A percentile compares a stretch with the other conserved stretches of the same genome.
Evolutionary conservation across 164 flowering plant species (phyloP).

Genomic region (Saururus chinensis): DNA sequence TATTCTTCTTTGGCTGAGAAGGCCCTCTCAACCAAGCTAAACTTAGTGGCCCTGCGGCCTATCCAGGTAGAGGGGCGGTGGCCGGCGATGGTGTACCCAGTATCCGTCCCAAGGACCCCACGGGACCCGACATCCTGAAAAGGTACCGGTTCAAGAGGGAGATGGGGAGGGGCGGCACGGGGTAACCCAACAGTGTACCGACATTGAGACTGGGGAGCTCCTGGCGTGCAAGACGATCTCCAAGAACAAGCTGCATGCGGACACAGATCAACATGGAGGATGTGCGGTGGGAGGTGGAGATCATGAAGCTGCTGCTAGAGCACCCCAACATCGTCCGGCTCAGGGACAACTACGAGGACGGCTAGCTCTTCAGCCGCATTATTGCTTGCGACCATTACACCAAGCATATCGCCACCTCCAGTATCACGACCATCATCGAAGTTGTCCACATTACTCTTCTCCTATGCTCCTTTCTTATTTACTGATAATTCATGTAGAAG

Average conservation of each 20-base stretch:
- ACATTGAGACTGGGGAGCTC: conserved; percentile 28
- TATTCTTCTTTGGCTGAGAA: background rate
- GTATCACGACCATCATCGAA: conserved; percentile 47
- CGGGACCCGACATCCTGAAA: conserved; percentile 18
- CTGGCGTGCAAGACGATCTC: conserved; percentile 66
- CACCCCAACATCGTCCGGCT: conserved; percentile 54
- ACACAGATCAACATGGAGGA: conserved; percentile 70
- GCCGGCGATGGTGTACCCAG: background rate
- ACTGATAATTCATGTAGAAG: background rate
- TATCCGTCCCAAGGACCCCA: conserved; percentile 14
- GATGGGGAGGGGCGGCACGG: conserved; percentile 78
- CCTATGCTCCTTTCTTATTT: background rate
- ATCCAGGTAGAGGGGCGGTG: background rate
- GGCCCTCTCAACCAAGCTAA: background rate
- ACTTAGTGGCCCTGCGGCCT: background rate
- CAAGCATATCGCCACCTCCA: conserved; percentile 54
- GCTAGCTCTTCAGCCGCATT: conserved; percentile 77
- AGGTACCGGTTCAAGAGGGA: conserved; percentile 43
- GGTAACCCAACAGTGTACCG: conserved; percentile 39
- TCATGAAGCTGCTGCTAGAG: conserved; percentile 58
- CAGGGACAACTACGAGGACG: conserved; percentile 69
- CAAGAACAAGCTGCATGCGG: conserved; percentile 46
- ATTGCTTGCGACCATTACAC: conserved; percentile 68
- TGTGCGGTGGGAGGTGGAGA: conserved; percentile 73
- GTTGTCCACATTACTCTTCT: conserved; percentile 38